Base-by-base conservation (phyloP, 169 alveolate species). In the Plasmodium knowlesi region DNA sequence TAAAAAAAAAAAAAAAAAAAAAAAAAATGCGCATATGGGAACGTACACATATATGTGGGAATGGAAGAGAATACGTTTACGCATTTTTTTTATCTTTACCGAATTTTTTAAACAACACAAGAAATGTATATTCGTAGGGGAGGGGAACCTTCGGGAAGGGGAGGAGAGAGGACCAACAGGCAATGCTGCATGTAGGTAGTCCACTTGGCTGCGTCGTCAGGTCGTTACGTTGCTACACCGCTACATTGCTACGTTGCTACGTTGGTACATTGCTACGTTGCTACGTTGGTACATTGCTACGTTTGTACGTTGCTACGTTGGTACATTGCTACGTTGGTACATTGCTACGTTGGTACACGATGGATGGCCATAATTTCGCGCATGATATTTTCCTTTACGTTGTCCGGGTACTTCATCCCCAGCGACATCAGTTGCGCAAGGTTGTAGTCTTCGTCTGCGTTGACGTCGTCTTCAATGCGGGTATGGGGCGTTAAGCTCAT, bases 401-500 rank as follows among this genome's bases (percentile, higher is more conserved):
- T 79, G 73, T 89, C 93, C 3, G 93, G 93, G 39, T 85, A 76
- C 61, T 74, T 73, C 70, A 16, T 85, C 22, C 82, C 82, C 34
- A 76, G 16, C 25, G 71, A 74, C 70, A 85, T 37, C 4, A 54
- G 53, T 12, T 73, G 53, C 10, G 74, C 57, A 74, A 85, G 74
- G 53, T 85, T 41, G 39, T 28, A 50, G 57, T 74, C n/a, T n/a
- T n/a, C n/a, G n/a, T n/a, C n/a, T n/a, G n/a, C n/a, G n/a, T n/a
- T n/a, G n/a, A n/a, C n/a, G n/a, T n/a, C 93, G 3, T 46, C 61
- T 22, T 22, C 5, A 28, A 54, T 79, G 72, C 32, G 8, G 39
- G 37, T 53, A 70, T n/a, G 32, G 32, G 2, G 5, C 3, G 22
- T 73, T 25, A 85, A 3, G 32, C 80, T 72, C 28, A 14, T 39